Conservation (phyloP, 140 eudicot species). For the Oenanthe javanica region DNA sequence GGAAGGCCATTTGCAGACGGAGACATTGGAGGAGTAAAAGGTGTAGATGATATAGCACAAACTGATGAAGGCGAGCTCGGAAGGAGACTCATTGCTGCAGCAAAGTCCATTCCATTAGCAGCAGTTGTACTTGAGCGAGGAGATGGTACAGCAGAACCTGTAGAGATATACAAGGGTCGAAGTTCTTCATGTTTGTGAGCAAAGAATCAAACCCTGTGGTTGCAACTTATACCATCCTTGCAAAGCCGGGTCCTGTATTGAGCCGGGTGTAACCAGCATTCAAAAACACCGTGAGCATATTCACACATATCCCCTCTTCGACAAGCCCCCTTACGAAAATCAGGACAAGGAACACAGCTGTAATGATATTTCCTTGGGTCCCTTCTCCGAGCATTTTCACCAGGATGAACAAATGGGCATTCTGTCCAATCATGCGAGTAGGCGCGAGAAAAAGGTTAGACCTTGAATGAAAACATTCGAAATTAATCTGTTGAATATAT, state of each 20-base stretch:
- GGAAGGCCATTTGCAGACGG: conserved; percentile 49
- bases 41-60: conserved; percentile 5
- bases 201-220: conserved; percentile 71
- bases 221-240: conserved; percentile 63
- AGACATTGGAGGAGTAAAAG: conserved; percentile 71
- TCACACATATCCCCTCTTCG: conserved; percentile 74
- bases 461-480: conserved; percentile 71
- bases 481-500: conserved; percentile 76
- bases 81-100: conserved; percentile 61
- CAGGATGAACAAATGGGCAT: conserved; percentile 89
- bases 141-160: conserved; percentile 70
- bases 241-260: conserved; percentile 81
- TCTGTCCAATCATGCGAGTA: conserved; percentile 92
- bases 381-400: conserved; percentile 78
- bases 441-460: conserved; percentile 79
- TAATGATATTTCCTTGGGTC: conserved; percentile 79
- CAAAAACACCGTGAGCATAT: conserved; percentile 85
- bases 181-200: conserved; percentile 76
- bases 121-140: conserved; percentile 44
- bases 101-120: conserved; percentile 52
- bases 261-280: conserved; percentile 87
- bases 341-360: conserved; percentile 89
- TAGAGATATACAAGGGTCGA: conserved; percentile 59
- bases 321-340: conserved; percentile 73
- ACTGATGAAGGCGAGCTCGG: conserved; percentile 39